Percentiles rank a stretch among this genome's conserved stretches.
Evolutionary conservation across 2,329 filamentous ascomycete species (phyloP).

Genomic region (Camptophora hylomeconis): DNA sequence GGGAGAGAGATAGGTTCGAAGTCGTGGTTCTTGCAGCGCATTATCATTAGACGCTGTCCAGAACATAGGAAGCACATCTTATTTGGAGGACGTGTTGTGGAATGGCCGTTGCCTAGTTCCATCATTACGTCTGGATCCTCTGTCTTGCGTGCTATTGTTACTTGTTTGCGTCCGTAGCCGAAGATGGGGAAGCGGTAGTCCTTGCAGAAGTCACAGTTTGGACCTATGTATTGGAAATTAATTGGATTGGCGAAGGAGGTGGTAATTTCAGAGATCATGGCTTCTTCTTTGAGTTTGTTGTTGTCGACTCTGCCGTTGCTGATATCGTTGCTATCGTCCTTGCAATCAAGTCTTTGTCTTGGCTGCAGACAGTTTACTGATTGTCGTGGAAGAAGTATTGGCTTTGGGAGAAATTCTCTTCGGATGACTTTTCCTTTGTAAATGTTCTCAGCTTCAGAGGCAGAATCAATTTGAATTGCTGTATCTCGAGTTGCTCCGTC

Average conservation of each 20-base stretch:
- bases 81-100: slow-evolving; percentile 7
- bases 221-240: slow-evolving; percentile 10
- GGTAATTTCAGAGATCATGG: too few species aligned
- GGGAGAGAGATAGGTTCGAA: not conserved
- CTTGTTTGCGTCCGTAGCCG: slow-evolving; percentile 9
- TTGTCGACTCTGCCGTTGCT: too few species aligned
- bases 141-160: slow-evolving; percentile 8
- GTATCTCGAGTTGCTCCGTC: too few species aligned
- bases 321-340: too few species aligned
- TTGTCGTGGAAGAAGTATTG: too few species aligned
- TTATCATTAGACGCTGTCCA: slow-evolving; percentile 12
- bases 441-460: too few species aligned
- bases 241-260: slow-evolving; percentile 18
- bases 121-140: slow-evolving; percentile 5
- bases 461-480: too few species aligned
- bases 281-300: too few species aligned
- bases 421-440: too few species aligned
- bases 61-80: slow-evolving; percentile 17
- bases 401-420: too few species aligned
- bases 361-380: too few species aligned
- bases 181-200: slow-evolving; percentile 15
- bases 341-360: too few species aligned
- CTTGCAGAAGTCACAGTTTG: slow-evolving; percentile 15
- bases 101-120: slow-evolving; percentile 11
- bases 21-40: slow-evolving; percentile 10